These are phyloP conservation scores for Mycena citricolor DNA, from an alignment of 1,284 basidiomycete species.

Conservation along the genomic window DNA sequence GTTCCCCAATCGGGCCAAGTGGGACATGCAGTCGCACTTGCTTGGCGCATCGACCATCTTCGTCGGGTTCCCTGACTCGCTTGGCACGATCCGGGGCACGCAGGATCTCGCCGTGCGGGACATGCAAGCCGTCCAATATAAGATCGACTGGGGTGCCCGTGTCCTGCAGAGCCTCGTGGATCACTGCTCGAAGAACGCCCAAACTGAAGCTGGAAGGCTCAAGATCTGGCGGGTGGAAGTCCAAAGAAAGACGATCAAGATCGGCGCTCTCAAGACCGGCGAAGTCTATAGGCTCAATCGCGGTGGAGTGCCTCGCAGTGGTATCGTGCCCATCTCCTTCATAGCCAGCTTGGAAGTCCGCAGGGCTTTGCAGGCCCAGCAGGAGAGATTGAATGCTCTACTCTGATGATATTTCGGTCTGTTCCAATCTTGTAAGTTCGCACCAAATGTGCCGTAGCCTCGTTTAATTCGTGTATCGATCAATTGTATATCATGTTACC, in stretches of 20 bases:
- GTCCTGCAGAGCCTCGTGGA: slow-evolving; percentile 2
- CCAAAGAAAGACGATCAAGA: neutral
- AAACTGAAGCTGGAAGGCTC: neutral
- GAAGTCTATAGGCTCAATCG: slow-evolving; percentile 9
- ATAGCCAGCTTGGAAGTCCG: slow-evolving; percentile 5
- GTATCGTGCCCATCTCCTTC: slow-evolving; percentile 16
- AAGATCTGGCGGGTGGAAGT: slow-evolving; percentile 8
- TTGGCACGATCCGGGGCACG: neutral
- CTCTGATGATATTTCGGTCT: too few relatives aligned
- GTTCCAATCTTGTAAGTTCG: too few relatives aligned
- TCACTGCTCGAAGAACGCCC: neutral
- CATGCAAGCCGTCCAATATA: neutral
- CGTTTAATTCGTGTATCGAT: too few relatives aligned
- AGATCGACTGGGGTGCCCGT: slow-evolving; percentile 9
- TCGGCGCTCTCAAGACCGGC: slow-evolving; percentile 2
- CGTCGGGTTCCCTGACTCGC: slow-evolving; percentile 1
- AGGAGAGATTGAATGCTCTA: too few relatives aligned
- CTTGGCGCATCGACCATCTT: slow-evolving; percentile 4
- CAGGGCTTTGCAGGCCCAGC: too few relatives aligned
- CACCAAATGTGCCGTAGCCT: too few relatives aligned
- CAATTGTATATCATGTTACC: too few relatives aligned
- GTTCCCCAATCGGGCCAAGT: neutral
- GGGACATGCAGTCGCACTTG: slow-evolving; percentile 7
- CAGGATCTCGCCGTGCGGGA: neutral
- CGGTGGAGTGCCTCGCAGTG: slow-evolving; percentile 11